Conservation (phyloP, 768 basidiomycete species). For the Termitomyces sp. region DNA sequence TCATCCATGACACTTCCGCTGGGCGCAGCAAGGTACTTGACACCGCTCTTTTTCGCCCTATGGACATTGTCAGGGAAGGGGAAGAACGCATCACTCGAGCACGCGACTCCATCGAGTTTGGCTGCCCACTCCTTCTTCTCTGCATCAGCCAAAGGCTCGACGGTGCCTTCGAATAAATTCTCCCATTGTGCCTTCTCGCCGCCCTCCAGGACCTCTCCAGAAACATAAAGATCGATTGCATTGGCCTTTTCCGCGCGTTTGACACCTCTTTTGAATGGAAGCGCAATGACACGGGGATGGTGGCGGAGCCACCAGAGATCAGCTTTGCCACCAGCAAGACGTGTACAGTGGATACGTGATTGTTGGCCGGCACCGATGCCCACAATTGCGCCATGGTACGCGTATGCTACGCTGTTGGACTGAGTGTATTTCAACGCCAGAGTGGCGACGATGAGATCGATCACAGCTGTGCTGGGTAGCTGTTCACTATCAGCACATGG, state of each 20-base stretch:
- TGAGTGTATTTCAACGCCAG: slow-evolving; percentile 98
- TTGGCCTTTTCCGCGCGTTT: slow-evolving; percentile 99
- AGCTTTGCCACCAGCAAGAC: slow-evolving; percentile 95
- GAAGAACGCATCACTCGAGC: slow-evolving; percentile 99
- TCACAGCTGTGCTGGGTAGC: slow-evolving; percentile 73
- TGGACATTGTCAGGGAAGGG: slow-evolving; percentile 99
- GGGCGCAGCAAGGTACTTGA: slow-evolving; percentile 86
- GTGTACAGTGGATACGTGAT: slow-evolving; percentile 98
- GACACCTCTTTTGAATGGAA: slow-evolving; percentile 96
- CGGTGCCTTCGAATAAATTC: slow-evolving; percentile 69
- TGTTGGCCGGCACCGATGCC: slow-evolving; percentile 98
- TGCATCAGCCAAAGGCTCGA: slow-evolving; percentile 54
- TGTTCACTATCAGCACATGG: slow-evolving; percentile 24
- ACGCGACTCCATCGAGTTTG: slow-evolving; percentile 80
- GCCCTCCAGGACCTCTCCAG: slow-evolving; percentile 83
- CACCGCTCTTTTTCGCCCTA: slow-evolving; percentile 87
- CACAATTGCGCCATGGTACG: slow-evolving; percentile 85
- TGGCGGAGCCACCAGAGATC: slow-evolving; percentile 99
- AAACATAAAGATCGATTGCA: slow-evolving; percentile 95
- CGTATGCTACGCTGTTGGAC: slow-evolving; percentile 97
- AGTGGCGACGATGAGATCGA: slow-evolving; percentile 94
- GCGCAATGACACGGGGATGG: slow-evolving; percentile 85
- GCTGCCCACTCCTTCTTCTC: slow-evolving; percentile 74
- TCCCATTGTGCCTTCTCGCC: slow-evolving; percentile 93
- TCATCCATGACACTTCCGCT: slow-evolving; percentile 96